These are phyloP conservation scores for Aureobasidium sp. DNA, from an alignment of 2,329 filamentous ascomycete genomes.

Conservation along the genomic window DNA sequence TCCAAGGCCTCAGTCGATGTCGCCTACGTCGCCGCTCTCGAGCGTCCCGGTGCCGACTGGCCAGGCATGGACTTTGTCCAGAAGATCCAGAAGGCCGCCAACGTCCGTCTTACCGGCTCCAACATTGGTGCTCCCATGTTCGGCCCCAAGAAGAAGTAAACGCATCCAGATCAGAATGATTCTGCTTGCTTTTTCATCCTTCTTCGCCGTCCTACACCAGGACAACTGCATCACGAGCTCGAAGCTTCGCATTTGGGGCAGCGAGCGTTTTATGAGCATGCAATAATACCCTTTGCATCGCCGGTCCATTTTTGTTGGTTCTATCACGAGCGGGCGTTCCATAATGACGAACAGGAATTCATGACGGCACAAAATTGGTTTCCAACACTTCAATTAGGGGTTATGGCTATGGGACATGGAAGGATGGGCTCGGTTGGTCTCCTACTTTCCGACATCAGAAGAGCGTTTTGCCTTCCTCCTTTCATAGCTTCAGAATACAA, in stretches of 20 bases:
- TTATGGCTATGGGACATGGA: not conserved
- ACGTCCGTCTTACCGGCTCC: slow-evolving; percentile 30
- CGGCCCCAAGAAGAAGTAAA: slow-evolving; percentile 61
- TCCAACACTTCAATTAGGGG: not conserved
- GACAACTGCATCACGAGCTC: not conserved
- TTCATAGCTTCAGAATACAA: not conserved
- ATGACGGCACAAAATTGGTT: not conserved
- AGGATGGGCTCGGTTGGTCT: not conserved
- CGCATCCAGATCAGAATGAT: not conserved
- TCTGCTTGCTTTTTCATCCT: slow-evolving; percentile 1
- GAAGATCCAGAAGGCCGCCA: slow-evolving; percentile 59
- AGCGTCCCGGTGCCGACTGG: slow-evolving; percentile 73
- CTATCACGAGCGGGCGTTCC: slow-evolving; percentile 9
- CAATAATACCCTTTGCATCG: not conserved
- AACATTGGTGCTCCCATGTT: slow-evolving; percentile 75
- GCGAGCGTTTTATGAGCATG: not conserved
- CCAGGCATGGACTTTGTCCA: slow-evolving; percentile 82
- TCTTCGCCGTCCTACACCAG: not conserved
- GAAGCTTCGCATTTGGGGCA: not conserved
- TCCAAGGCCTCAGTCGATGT: slow-evolving; percentile 85
- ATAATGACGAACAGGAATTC: slow-evolving; percentile 14
- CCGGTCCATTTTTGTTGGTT: slow-evolving; percentile 11
- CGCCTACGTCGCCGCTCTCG: slow-evolving; percentile 73
- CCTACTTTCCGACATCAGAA: not conserved
- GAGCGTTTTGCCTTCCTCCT: not conserved